phyloP scores from a whole-genome alignment of 306 rosid species.

The Vicia villosa region DNA sequence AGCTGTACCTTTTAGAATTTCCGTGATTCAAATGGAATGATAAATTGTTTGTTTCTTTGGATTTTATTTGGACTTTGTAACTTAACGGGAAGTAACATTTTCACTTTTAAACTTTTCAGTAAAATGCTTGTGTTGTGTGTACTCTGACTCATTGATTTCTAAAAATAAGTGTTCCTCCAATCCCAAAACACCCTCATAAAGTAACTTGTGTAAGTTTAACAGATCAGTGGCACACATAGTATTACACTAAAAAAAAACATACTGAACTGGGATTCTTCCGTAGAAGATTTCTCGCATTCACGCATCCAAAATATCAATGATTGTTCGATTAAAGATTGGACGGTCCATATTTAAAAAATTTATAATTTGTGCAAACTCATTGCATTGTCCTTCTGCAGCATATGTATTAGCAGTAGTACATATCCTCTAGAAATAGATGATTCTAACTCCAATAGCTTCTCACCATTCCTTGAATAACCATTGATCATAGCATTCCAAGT shows the following conservation, averaged over 20 bases:
- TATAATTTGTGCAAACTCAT: constrained; percentile 40
- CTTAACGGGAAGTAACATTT: constrained; percentile 33
- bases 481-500: constrained; percentile 48
- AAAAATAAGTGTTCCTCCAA: constrained; percentile 28
- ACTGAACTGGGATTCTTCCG: no score
- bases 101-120: constrained; percentile 30
- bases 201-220: constrained; percentile 5
- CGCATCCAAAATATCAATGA: no score
- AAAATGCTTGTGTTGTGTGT: neutral
- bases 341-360: no score
- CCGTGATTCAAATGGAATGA: constrained; percentile 36
- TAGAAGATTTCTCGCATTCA: no score
- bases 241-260: neutral
- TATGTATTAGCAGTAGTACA: constrained; percentile 47
- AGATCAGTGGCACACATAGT: constrained; percentile 6
- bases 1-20: constrained; percentile 38
- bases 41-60: constrained; percentile 40
- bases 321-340: no score
- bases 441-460: constrained; percentile 46
- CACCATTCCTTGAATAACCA: constrained; percentile 46
- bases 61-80: constrained; percentile 36
- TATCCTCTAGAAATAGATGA: constrained; percentile 44
- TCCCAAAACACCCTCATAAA: constrained; percentile 8
- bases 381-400: constrained; percentile 51
- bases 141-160: neutral